A percentile compares a stretch with the other conserved stretches of the same genome.
Evolutionary conservation across 2,329 filamentous ascomycete species (phyloP).

Genomic region (Alternaria triticimaculans): DNA sequence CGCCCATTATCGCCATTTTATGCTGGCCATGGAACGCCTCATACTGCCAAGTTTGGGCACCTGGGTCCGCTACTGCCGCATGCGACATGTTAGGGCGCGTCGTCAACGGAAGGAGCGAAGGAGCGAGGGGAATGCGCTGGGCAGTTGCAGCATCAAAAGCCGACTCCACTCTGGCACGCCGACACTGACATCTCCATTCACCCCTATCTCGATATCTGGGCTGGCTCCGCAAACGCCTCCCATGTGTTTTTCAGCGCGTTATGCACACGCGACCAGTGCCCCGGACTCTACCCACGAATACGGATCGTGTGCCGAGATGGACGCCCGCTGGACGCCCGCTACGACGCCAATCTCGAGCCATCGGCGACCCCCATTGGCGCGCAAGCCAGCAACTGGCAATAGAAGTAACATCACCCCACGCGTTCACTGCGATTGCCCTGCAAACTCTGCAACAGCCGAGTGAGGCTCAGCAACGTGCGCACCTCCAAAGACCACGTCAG

Average conservation of each 20-base stretch:
- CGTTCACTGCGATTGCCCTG: conserved; percentile 1
- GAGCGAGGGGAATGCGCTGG: neutral
- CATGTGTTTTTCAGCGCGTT: conserved; percentile 1
- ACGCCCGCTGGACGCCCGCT: conserved; percentile 3
- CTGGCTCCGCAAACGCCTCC: neutral
- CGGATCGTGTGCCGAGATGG: conserved; percentile 9
- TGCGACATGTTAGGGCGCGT: conserved; percentile 12
- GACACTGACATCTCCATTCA: neutral
- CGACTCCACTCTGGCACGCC: neutral
- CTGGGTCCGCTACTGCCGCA: conserved; percentile 1
- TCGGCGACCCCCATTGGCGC: conserved; percentile 26
- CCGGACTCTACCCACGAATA: conserved; percentile 13
- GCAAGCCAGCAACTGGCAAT: neutral
- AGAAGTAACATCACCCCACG: conserved; percentile 10
- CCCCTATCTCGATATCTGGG: neutral
- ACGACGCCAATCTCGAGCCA: conserved; percentile 5
- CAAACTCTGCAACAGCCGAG: neutral
- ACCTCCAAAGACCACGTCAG: neutral
- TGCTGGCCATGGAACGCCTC: neutral
- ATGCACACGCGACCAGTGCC: conserved; percentile 12
- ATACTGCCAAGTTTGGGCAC: neutral
- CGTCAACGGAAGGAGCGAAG: neutral
- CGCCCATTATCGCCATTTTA: neutral
- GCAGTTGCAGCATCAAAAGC: neutral
- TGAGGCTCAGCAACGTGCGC: neutral